Evolutionary conservation across 139 green algal species (phyloP), one percentile per base, ranked within the genome.

Genomic region (Mesostigma viride): DNA sequence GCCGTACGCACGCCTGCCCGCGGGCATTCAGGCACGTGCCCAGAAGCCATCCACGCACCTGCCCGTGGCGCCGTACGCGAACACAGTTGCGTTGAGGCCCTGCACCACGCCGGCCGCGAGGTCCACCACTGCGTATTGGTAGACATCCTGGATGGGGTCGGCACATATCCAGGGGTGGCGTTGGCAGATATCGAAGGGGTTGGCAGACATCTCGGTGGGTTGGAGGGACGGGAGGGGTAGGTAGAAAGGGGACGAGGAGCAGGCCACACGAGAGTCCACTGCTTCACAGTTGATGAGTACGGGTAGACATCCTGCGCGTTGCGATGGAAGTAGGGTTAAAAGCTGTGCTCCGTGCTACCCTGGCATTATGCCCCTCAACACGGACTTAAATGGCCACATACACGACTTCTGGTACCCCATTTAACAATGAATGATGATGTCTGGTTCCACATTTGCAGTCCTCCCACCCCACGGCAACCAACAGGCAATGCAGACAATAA

Each of bases 11-110:
- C 24, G 34, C 3, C 58, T 33, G 5, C 27, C 28, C 58, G 36
- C 36, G 14, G 20, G 58, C 27, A n/a, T 36, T 45, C 3, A 51
- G 14, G 40, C 8, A 51, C 40, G 8, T 51, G 40, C 11, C 40
- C 14, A 24, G 40, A 8, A 14, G 40, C 40, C n/a, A n/a, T 71
- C 64, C 53, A n/a, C 53, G 30, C 64, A 30, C 31, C 17, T 56
- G 34, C 69, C 69, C 31, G 69, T 76, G 3, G 61, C 58, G 5
- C 69, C 69, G 63, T 76, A 76, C 28, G 69, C 69, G 62, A 76
- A 76, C 26, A 69, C 45, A 1, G 69, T 76, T 14, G 63, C 44
- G 56, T 70, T 70, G 20, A 69, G 32, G 3, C 69, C 69, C 32
- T 65, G 35, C 3, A 70, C 5, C 3, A 69, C 62, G 32, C 35